Percentiles rank a stretch among this genome's conserved stretches.
phyloP scores from a whole-genome alignment of 2,329 filamentous ascomycete species.

The Emmonsiellopsis sp. region DNA sequence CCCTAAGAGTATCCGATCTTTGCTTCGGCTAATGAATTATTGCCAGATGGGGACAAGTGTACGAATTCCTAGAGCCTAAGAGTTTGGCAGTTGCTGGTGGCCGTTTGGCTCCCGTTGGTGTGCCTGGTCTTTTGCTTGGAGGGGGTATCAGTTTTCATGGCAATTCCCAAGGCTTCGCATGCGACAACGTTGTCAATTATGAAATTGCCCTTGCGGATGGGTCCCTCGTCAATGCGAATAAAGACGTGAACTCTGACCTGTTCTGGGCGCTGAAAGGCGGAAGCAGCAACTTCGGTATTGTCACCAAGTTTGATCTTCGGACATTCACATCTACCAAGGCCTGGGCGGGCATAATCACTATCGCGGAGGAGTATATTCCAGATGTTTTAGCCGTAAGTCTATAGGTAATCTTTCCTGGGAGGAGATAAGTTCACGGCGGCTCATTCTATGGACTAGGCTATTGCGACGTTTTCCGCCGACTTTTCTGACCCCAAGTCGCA shows the following conservation, averaged over 20 bases:
- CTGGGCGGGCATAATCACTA: neutral
- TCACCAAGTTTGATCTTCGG: slow-evolving; percentile 32
- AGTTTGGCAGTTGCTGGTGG: neutral
- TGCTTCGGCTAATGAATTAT: neutral
- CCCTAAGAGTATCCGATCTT: neutral
- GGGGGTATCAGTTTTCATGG: slow-evolving; percentile 27
- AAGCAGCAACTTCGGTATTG: slow-evolving; percentile 34
- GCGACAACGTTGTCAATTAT: slow-evolving; percentile 23
- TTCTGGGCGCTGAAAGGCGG: slow-evolving; percentile 35
- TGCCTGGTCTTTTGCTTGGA: slow-evolving; percentile 6
- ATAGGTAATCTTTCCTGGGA: neutral
- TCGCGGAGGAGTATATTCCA: neutral
- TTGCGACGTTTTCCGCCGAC: neutral
- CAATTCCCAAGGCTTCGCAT: slow-evolving; percentile 20
- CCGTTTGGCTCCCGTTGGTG: neutral
- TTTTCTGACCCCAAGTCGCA: neutral
- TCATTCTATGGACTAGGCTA: neutral
- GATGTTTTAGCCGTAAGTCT: neutral
- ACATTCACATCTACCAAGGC: slow-evolving; percentile 6
- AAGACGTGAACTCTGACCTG: slow-evolving; percentile 21
- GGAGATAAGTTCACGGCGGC: too few species aligned
- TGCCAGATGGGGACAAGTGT: neutral
- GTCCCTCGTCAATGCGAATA: slow-evolving; percentile 20
- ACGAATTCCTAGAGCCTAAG: neutral
- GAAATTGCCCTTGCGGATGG: slow-evolving; percentile 30